phyloP scores from a whole-genome alignment of 768 basidiomycete species.

The Mycena belliarum region DNA sequence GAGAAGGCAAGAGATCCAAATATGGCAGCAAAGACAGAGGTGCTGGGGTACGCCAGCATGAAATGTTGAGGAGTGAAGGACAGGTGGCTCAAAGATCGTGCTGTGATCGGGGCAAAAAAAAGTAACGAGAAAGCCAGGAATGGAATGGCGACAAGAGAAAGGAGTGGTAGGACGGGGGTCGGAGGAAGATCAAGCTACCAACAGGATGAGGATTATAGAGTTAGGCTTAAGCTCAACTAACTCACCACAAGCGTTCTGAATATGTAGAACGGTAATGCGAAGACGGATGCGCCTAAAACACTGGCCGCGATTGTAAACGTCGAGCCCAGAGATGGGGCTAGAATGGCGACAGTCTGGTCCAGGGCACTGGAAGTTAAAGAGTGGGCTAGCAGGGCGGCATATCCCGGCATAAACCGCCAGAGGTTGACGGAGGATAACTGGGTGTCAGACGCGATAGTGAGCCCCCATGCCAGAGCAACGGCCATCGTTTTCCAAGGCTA shows the following conservation, averaged over 20 bases:
- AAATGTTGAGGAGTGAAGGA: constrained; percentile 59
- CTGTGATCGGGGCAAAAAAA: constrained; percentile 57
- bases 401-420: constrained; percentile 57
- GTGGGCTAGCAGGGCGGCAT: constrained; percentile 63
- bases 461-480: constrained; percentile 46
- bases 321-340: constrained; percentile 59
- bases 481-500: constrained; percentile 55
- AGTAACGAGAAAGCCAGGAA: constrained; percentile 62
- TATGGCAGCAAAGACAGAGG: constrained; percentile 48
- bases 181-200: constrained; percentile 51
- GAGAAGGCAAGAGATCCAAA: constrained; percentile 66
- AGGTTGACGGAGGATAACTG: constrained; percentile 40
- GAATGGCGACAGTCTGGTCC: constrained; percentile 59
- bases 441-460: constrained; percentile 63
- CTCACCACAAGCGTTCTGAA: constrained; percentile 62
- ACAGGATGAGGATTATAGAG: constrained; percentile 6
- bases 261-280: constrained; percentile 65
- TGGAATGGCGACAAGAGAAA: constrained; percentile 60
- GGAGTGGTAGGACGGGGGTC: constrained; percentile 54
- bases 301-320: constrained; percentile 57
- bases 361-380: constrained; percentile 60
- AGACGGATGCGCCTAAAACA: constrained; percentile 61
- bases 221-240: neutral
- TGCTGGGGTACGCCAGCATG: constrained; percentile 56
- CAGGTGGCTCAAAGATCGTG: constrained; percentile 45